Evolutionary conservation across 495 filamentous ascomycete genomes (phyloP).

Genomic region (Podospora bellae-mahoneyi): DNA sequence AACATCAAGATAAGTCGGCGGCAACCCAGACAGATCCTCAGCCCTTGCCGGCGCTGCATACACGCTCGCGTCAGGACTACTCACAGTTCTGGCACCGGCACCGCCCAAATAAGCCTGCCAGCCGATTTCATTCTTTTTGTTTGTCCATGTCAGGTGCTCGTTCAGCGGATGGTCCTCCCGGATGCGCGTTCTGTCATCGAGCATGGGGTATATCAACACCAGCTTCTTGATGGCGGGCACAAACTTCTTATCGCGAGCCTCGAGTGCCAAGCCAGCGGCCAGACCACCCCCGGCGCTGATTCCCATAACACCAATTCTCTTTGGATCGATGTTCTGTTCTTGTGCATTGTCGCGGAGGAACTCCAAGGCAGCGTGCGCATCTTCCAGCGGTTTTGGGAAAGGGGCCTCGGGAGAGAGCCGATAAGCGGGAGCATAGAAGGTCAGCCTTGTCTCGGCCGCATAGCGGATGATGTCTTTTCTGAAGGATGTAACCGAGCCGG

Average conservation of each 20-base stretch:
- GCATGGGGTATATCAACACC: conserved; percentile 41
- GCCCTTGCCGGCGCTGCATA: conserved; percentile 43
- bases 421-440: conserved; percentile 40
- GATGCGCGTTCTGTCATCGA: conserved; percentile 38
- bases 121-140: conserved; percentile 31
- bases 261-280: conserved; percentile 33
- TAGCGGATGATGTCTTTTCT: conserved; percentile 22
- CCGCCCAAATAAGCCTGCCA: conserved; percentile 35
- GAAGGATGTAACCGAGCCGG: conserved; percentile 28
- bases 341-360: conserved; percentile 31
- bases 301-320: conserved; percentile 37
- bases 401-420: conserved; percentile 43
- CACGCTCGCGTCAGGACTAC: conserved; percentile 20
- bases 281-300: conserved; percentile 42
- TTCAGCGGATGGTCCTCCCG: conserved; percentile 26
- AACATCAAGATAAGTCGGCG: conserved; percentile 38
- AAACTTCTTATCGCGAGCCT: conserved; percentile 34
- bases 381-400: conserved; percentile 33
- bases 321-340: conserved; percentile 35
- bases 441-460: conserved; percentile 21
- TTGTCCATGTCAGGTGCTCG: conserved; percentile 36
- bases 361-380: conserved; percentile 34
- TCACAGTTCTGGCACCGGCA: conserved; percentile 15
- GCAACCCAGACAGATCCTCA: conserved; percentile 33
- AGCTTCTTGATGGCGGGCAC: conserved; percentile 30